A percentile compares a stretch with the other conserved stretches of the same genome.
Conservation (phyloP, 352 stramenopile genomes). For the Nothophytophthora sp. region DNA sequence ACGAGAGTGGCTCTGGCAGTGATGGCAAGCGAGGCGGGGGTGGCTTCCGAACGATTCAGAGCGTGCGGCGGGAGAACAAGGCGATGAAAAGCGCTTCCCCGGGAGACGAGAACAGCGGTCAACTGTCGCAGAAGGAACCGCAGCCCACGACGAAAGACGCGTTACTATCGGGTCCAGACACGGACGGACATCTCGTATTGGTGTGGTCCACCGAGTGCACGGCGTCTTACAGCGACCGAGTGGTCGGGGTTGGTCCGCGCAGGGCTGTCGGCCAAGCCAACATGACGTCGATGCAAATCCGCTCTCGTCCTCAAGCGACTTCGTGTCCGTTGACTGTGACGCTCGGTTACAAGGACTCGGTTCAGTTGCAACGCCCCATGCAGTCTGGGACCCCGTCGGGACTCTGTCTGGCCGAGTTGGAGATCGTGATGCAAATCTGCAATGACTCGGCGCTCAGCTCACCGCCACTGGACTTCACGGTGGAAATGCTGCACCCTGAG, state of each 20-base stretch:
- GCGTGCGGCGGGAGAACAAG: constrained; percentile 86
- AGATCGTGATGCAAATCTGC: constrained; percentile 76
- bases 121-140: constrained; percentile 27
- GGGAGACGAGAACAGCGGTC: constrained; percentile 17
- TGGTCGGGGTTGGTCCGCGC: constrained; percentile 13
- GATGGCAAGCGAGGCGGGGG: constrained; percentile 46
- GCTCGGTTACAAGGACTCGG: constrained; percentile 47
- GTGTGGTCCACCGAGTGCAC: constrained; percentile 58
- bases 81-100: constrained; percentile 42
- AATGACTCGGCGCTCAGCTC: constrained; percentile 62
- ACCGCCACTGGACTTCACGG: constrained; percentile 65
- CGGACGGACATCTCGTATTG: constrained; percentile 67
- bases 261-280: constrained; percentile 62
- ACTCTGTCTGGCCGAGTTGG: constrained; percentile 56
- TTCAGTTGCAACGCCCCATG: constrained; percentile 26
- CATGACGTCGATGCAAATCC: constrained; percentile 61
- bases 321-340: constrained; percentile 75
- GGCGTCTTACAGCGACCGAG: constrained; percentile 16
- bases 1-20: constrained; percentile 12
- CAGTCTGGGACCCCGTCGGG: constrained; percentile 12
- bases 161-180: constrained; percentile 45
- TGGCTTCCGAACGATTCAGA: constrained; percentile 85
- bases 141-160: constrained; percentile 68
- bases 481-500: constrained; percentile 79
- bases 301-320: constrained; percentile 38